phyloP scores from a whole-genome alignment of 257 asterid species.

The Anisodus tanguticus region DNA sequence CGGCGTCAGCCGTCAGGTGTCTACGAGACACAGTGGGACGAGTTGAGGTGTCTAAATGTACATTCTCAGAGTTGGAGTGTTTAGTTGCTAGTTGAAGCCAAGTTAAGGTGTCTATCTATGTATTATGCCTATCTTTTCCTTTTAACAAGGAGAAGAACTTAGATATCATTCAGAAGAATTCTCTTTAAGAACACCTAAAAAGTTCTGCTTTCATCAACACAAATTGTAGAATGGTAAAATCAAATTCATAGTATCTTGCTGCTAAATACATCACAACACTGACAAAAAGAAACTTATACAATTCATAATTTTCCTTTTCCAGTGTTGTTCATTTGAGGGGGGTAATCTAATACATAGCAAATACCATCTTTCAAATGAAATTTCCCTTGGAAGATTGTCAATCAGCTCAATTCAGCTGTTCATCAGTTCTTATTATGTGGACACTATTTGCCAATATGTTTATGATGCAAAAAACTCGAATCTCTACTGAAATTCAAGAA shows the following conservation, averaged over 20 bases:
- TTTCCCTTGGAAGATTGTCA: not conserved
- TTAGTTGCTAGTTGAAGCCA: no score
- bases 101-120: no score
- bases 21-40: no score
- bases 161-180: not conserved
- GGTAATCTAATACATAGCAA: not conserved
- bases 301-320: not conserved
- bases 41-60: no score
- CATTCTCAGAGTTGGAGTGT: no score
- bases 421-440: not conserved
- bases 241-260: not conserved
- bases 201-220: not conserved
- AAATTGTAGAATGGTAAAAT: not conserved
- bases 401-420: slow-evolving; percentile 16
- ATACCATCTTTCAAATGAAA: not conserved
- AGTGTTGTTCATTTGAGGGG: no score
- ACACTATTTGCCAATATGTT: not conserved
- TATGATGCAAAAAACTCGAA: not conserved
- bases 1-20: no score
- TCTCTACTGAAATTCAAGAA: slow-evolving; percentile 5
- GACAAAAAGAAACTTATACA: not conserved
- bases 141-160: slow-evolving; percentile 11
- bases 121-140: not conserved
- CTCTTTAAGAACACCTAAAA: not conserved
- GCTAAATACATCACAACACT: not conserved